A percentile compares a stretch with the other conserved stretches of the same genome.
These are phyloP conservation scores for Phytophthora nicotianae DNA, from an alignment of 352 stramenopile genomes.

Conservation along the genomic window DNA sequence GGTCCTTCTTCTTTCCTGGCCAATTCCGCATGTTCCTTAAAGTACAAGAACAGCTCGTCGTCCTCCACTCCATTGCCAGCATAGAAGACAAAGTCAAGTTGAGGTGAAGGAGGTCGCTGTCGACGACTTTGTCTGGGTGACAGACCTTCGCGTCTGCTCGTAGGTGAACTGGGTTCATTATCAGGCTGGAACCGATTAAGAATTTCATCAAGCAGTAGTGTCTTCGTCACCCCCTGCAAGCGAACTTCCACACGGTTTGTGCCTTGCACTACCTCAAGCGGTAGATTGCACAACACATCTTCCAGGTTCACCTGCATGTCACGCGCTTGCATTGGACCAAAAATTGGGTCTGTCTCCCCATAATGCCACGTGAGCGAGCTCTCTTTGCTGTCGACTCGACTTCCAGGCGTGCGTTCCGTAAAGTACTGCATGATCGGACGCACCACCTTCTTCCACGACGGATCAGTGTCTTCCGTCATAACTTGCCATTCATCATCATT, in stretches of 20 bases:
- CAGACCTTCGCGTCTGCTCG: conserved; percentile 4
- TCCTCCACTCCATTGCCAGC: conserved; percentile 85
- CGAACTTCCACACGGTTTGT: conserved; percentile 80
- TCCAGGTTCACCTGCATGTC: conserved; percentile 91
- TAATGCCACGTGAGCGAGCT: conserved; percentile 74
- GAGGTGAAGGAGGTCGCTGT: conserved; percentile 10
- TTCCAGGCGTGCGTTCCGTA: conserved; percentile 70
- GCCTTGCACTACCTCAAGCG: conserved; percentile 80
- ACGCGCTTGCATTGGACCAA: conserved; percentile 81
- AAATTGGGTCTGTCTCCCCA: conserved; percentile 74
- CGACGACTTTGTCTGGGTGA: conserved; percentile 20
- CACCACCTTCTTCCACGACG: conserved; percentile 77
- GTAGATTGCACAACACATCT: conserved; percentile 83
- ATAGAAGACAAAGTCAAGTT: conserved; percentile 87
- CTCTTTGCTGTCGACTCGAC: conserved; percentile 69
- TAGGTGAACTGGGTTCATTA: conserved; percentile 24
- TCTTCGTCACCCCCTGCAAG: conserved; percentile 71
- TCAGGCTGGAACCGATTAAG: conserved; percentile 47
- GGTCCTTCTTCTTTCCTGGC: conserved; percentile 29
- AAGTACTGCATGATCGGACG: conserved; percentile 81
- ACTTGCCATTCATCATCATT: conserved; percentile 61
- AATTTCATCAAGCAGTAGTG: conserved; percentile 65
- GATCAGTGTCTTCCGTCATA: conserved; percentile 60
- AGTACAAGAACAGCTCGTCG: conserved; percentile 88
- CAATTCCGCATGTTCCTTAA: conserved; percentile 67